These are phyloP conservation scores for Xylariaceae sp. DNA, from an alignment of 2,329 filamentous ascomycete genomes.

Conservation along the genomic window DNA sequence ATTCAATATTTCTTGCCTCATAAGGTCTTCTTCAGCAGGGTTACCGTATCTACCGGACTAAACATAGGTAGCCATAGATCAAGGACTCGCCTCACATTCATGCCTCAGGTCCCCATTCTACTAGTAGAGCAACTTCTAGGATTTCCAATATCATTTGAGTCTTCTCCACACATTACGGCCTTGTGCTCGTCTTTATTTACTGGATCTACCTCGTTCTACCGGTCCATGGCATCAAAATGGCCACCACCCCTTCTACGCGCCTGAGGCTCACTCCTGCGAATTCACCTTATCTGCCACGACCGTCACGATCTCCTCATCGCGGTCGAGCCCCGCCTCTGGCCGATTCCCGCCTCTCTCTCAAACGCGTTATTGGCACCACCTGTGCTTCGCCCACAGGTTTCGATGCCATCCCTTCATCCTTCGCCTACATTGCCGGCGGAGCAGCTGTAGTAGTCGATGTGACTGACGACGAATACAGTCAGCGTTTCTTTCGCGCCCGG, in stretches of 20 bases:
- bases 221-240: slow-evolving; percentile 54
- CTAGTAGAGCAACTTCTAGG: slow-evolving; percentile 16
- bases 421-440: slow-evolving; percentile 89
- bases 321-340: slow-evolving; percentile 45
- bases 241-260: slow-evolving; percentile 55
- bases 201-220: slow-evolving; percentile 5
- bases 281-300: slow-evolving; percentile 64
- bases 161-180: slow-evolving; percentile 7
- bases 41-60: background rate
- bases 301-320: slow-evolving; percentile 59
- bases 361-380: slow-evolving; percentile 87
- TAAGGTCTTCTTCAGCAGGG: too few species aligned
- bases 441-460: slow-evolving; percentile 87
- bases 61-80: background rate
- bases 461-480: slow-evolving; percentile 62
- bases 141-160: slow-evolving; percentile 23
- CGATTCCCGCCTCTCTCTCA: slow-evolving; percentile 65
- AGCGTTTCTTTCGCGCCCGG: slow-evolving; percentile 87
- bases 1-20: slow-evolving; percentile 1
- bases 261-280: slow-evolving; percentile 72
- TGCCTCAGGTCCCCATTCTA: background rate
- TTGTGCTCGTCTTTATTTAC: background rate
- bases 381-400: slow-evolving; percentile 82
- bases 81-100: background rate
- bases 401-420: slow-evolving; percentile 71